Conservation (phyloP, 83 land plant genomes). For the Larix sibirica region DNA sequence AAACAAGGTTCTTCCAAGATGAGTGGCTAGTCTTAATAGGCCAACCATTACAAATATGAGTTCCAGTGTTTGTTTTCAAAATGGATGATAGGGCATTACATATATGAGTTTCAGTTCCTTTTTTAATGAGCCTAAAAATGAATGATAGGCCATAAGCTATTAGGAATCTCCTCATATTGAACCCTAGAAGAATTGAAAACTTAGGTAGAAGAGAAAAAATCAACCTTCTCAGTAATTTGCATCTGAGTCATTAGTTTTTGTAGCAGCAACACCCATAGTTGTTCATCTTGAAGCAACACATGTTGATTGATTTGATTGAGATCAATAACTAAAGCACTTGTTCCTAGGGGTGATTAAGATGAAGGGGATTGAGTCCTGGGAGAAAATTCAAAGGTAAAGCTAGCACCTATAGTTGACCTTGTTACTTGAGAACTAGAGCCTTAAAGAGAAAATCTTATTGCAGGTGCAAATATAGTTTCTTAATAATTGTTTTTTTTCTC, state of each 20-base stretch:
- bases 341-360: not conserved
- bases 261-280: not conserved
- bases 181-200: not conserved
- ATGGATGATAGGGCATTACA: no score
- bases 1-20: no score
- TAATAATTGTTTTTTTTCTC: no score
- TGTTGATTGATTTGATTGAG: not conserved
- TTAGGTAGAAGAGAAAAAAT: not conserved
- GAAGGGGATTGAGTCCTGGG: not conserved
- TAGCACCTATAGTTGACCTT: not conserved
- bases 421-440: not conserved
- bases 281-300: not conserved
- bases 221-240: not conserved
- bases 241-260: not conserved
- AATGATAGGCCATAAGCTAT: no score
- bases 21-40: no score
- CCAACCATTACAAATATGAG: no score
- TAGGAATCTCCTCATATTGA: no score
- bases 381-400: not conserved
- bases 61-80: no score
- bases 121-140: no score
- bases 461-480: not conserved
- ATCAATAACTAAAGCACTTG: not conserved
- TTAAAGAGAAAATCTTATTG: not conserved
- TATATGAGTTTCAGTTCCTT: no score